Evolutionary conservation across 768 basidiomycete genomes (phyloP).

Genomic region (Stropharia rugosoannulata): DNA sequence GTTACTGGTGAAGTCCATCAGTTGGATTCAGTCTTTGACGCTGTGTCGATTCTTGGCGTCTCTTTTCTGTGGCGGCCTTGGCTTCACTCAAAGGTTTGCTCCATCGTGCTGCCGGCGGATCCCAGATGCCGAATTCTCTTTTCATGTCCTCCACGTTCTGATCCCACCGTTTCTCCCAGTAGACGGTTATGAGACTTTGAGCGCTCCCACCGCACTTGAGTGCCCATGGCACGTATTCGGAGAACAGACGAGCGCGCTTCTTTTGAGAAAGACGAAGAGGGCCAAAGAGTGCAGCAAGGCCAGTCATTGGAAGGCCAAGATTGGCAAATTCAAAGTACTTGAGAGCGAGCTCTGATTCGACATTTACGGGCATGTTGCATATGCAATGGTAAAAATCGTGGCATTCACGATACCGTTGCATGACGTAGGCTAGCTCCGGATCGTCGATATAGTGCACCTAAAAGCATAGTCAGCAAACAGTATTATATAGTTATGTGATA

Average conservation of each 20-base stretch:
- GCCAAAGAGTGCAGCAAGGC: conserved; percentile 75
- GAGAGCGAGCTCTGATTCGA: conserved; percentile 89
- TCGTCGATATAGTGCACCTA: conserved; percentile 95
- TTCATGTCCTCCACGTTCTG: conserved; percentile 82
- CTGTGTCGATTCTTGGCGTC: conserved; percentile 11
- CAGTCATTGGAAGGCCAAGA: conserved; percentile 86
- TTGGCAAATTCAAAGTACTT: conserved; percentile 96
- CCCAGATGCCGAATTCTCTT: conserved; percentile 81
- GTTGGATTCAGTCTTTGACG: not conserved
- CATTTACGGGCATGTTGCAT: conserved; percentile 85
- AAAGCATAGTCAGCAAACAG: conserved; percentile 7
- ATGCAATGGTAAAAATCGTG: conserved; percentile 98
- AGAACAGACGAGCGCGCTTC: conserved; percentile 58
- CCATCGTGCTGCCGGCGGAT: conserved; percentile 76
- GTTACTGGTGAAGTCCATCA: no score
- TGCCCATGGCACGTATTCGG: conserved; percentile 93
- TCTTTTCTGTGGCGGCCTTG: conserved; percentile 44
- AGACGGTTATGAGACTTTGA: conserved; percentile 80
- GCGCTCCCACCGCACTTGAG: conserved; percentile 77
- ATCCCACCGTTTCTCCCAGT: conserved; percentile 96
- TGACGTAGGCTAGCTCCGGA: conserved; percentile 94
- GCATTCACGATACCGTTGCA: conserved; percentile 97
- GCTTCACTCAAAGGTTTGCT: conserved; percentile 65
- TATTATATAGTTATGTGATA: not conserved
- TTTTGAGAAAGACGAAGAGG: conserved; percentile 66